Evolutionary conservation across 2,329 filamentous ascomycete genomes (phyloP).

Genomic region (Colletotrichum spinosum): DNA sequence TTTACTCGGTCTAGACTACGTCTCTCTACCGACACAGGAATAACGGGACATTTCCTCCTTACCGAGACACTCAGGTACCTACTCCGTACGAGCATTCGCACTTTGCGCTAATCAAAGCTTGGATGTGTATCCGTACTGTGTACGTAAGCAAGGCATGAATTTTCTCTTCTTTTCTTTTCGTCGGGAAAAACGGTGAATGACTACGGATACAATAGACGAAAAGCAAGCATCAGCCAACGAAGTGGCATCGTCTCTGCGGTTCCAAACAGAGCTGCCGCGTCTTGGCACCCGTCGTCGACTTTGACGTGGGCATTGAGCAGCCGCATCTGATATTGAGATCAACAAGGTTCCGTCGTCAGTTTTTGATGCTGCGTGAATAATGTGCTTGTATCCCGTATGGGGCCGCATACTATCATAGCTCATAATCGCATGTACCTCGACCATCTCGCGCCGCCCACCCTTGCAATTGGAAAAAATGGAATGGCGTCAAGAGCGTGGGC

Average conservation of each 20-base stretch:
- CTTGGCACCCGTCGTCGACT: neutral
- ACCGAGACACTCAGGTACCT: too few relatives aligned
- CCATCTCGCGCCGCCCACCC: too few relatives aligned
- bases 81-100: too few relatives aligned
- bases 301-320: neutral
- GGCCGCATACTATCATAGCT: neutral
- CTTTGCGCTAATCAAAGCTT: too few relatives aligned
- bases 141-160: too few relatives aligned
- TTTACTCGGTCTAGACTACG: neutral
- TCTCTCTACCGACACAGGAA: too few relatives aligned
- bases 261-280: neutral
- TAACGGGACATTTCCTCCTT: too few relatives aligned
- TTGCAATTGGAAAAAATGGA: neutral
- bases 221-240: neutral
- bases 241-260: neutral
- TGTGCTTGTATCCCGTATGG: neutral
- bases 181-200: neutral
- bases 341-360: too few relatives aligned
- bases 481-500: constrained; percentile 23
- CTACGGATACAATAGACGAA: neutral
- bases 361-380: neutral
- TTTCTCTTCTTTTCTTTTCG: neutral
- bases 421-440: too few relatives aligned
- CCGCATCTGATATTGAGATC: too few relatives aligned
- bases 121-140: neutral